Percentiles rank a stretch among this genome's conserved stretches.
Evolutionary conservation across 805 yeast species (phyloP).

Genomic region (Metschnikowia hibisci): DNA sequence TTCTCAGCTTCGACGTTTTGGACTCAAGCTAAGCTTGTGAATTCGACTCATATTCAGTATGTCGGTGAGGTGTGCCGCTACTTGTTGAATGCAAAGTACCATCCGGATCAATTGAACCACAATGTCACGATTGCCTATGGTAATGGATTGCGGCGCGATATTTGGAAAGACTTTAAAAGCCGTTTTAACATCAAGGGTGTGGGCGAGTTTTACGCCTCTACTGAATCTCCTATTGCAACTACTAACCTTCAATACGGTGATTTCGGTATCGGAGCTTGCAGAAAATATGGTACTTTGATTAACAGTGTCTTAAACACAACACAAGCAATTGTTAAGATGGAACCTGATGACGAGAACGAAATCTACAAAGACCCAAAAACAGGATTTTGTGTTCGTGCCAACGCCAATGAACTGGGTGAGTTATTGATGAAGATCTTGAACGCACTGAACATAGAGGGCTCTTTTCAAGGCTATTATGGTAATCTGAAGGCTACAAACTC

Average conservation of each 20-base stretch:
- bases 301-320: constrained; percentile 47
- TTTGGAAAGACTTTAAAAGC: constrained; percentile 76
- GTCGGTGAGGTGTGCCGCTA: constrained; percentile 96
- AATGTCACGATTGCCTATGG: constrained; percentile 72
- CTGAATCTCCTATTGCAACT: constrained; percentile 87
- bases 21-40: constrained; percentile 73
- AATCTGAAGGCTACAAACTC: constrained; percentile 75
- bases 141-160: constrained; percentile 84
- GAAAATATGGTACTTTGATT: constrained; percentile 66
- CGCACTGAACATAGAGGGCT: constrained; percentile 58
- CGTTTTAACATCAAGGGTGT: constrained; percentile 71
- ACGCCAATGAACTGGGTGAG: constrained; percentile 75
- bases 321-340: constrained; percentile 68
- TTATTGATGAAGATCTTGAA: constrained; percentile 70
- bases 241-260: constrained; percentile 76
- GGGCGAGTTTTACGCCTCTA: constrained; percentile 92
- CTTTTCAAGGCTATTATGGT: constrained; percentile 88
- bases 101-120: constrained; percentile 64
- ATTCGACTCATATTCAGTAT: constrained; percentile 82
- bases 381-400: constrained; percentile 59
- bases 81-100: constrained; percentile 59
- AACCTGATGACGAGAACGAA: constrained; percentile 70
- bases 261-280: constrained; percentile 82
- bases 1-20: constrained; percentile 84
- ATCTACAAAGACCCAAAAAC: constrained; percentile 63